Evolutionary conservation across 441 rosid genomes (phyloP), one percentile per base, ranked within the genome.

Genomic region (Gossypium davidsonii): DNA sequence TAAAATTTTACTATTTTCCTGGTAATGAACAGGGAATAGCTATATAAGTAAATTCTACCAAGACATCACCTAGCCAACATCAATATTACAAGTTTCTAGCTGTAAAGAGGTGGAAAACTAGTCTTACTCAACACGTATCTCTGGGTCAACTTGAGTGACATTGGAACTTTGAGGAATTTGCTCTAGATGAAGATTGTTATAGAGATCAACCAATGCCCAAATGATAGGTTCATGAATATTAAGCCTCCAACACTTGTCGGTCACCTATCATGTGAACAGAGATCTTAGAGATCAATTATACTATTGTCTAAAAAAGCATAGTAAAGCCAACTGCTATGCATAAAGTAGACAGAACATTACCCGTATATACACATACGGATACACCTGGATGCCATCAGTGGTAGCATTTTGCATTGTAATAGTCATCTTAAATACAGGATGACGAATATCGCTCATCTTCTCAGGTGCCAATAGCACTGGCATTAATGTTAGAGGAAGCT

Each of bases 401-500:
- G 83, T 91, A 80, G 87, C 97, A 78, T 90, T 93, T 76, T 87
- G 83, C 84, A 86, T 76, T 59, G 95, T 96, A 70, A 96, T 74
- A 52, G 97, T 93, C 92, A 89, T 91, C 88, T 96, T 96, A 85
- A 91, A 94, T 64, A 88, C 99, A 28, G 99, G 98, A 83, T 91
- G 94, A 70, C 85, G 87, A 73, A 78, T 67, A 80, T 90, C 94
- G 77, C 83, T 76, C 60, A 80, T 76, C 81, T 88, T 87, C 77
- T 91, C 98, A 64, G 98, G 94, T 72, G 96, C 97, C 86, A 93
- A 80, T 21, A 93, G 79, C 74, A 96, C 98, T 7, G 98, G 98
- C 97, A 91, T 89, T 80, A 91, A 80, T 76, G 97, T 84, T 73
- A 96, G 83, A 80, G 98, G 99, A 71, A 96, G 97, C 84, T 93